Base-by-base conservation (phyloP, 495 filamentous ascomycete genomes). In the Penicillium cosmopolitanum region DNA sequence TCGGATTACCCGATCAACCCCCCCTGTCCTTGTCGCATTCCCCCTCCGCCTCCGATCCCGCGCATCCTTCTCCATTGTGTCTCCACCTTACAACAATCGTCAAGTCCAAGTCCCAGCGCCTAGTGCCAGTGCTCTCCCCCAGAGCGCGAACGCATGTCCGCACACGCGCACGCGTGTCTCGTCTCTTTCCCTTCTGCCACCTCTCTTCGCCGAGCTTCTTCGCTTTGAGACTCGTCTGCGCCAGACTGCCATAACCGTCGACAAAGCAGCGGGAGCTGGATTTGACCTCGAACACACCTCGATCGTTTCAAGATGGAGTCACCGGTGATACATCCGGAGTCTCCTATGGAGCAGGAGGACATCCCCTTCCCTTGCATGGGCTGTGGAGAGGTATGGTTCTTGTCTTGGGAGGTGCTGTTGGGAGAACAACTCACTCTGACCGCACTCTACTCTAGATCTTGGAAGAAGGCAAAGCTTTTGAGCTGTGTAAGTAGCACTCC, bases 381-480 rank as follows among this genome's bases (percentile, higher is more conserved):
- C 43, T 98, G 95, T 79, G 94, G 94, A 76, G 92, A 97, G 83
- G 93, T 96, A 83, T 62, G 80, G 60, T 46, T 3, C 7, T 16
- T 44, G 42, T 3, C 16, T 19, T 44, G 8, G 15, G 9, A 16
- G 21, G 42, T 44, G 42, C 8, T 44, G 42, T 16, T 44, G 9
- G 13, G 42, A 19, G 15, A 13, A 43, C 51, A 38, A 51, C 40
- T 16, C 55, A 56, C 42, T 47, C 60, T 69, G 57, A 69, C 55
- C 16, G 42, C 57, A 16, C 43, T 34, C 28, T 58, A 23, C 43
- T 34, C 15, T 63, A 96, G 94, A 96, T 98, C 57, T 81, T 98
- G 5, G 95, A 98, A 76, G 95, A 98, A 80, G 95, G 95, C 25
- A 98, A 98, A 76, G 95, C 95, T 46, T 98, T 98, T 67, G 95